phyloP scores from a whole-genome alignment of 225 moss, liverwort and hornwort genomes.

The Rhytidiadelphus loreus region DNA sequence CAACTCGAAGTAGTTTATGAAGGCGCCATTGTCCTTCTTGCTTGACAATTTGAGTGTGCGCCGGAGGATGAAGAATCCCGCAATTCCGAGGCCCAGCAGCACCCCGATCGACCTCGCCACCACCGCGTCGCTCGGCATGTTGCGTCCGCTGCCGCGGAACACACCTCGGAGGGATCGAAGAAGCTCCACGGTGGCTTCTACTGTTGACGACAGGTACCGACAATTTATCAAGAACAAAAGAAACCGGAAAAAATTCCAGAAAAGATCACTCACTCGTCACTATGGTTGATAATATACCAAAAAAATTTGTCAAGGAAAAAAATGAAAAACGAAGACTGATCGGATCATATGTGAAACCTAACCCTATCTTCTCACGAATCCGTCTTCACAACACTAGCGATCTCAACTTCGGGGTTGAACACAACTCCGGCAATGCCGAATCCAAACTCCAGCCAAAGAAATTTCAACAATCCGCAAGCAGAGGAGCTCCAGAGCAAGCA shows the following conservation, averaged over 20 bases:
- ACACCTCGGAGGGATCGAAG: slow-evolving; percentile 23
- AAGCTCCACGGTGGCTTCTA: slow-evolving; percentile 30
- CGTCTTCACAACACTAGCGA: background rate
- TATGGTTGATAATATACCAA: background rate
- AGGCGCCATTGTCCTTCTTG: slow-evolving; percentile 72
- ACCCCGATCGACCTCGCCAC: slow-evolving; percentile 75
- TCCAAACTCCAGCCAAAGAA: background rate
- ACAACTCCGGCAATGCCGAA: background rate
- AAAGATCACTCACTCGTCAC: background rate
- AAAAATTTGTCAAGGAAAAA: background rate
- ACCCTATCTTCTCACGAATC: background rate
- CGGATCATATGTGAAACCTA: background rate
- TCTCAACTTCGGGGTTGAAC: background rate
- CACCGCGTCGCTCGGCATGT: slow-evolving; percentile 42
- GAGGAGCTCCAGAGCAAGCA: background rate
- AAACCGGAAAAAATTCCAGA: background rate
- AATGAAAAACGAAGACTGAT: background rate
- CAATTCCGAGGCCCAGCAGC: slow-evolving; percentile 88
- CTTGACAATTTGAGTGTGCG: slow-evolving; percentile 39
- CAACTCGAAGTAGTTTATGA: slow-evolving; percentile 82
- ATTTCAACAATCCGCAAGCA: background rate
- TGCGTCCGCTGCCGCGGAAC: slow-evolving; percentile 28
- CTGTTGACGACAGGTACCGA: background rate
- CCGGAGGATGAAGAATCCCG: slow-evolving; percentile 72
- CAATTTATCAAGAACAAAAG: background rate